Percentiles rank a stretch among this genome's conserved stretches.
These are phyloP conservation scores for Cardamine resedifolia DNA, from an alignment of 345 rosid genomes.

Conservation along the genomic window DNA sequence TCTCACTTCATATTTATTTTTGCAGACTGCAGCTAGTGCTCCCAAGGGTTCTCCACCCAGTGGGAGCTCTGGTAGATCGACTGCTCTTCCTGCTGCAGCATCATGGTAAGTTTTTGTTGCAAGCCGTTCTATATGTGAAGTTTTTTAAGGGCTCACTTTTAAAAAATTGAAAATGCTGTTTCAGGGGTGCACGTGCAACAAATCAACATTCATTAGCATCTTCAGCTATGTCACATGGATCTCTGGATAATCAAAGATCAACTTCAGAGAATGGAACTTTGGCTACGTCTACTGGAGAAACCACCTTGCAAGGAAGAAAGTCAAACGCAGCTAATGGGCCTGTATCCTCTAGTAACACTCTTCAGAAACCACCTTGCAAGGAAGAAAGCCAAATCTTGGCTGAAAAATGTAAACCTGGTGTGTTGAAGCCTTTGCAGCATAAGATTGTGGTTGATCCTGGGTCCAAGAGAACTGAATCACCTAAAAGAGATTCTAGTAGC, in stretches of 20 bases:
- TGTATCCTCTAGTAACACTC: conserved; percentile 17
- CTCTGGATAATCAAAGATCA: conserved; percentile 45
- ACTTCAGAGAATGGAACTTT: conserved; percentile 37
- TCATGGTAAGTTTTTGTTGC: conserved; percentile 57
- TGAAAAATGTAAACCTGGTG: conserved; percentile 13
- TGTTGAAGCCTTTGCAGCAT: conserved; percentile 23
- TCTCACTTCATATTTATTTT: conserved; percentile 17
- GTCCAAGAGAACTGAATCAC: conserved; percentile 32
- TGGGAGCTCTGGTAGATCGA: conserved; percentile 56
- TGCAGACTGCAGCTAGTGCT: conserved; percentile 43
- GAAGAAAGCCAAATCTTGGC: conserved; percentile 28
- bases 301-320: too few relatives aligned
- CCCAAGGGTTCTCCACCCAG: conserved; percentile 62
- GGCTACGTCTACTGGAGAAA: conserved; percentile 41
- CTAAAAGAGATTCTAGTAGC: conserved; percentile 21
- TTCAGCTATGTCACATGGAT: conserved; percentile 50
- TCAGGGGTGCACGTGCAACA: conserved; percentile 61
- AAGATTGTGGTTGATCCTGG: conserved; percentile 16
- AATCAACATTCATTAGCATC: conserved; percentile 41
- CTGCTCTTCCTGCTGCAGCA: conserved; percentile 82
- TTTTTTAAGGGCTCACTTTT: background rate
- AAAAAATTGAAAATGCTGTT: background rate
- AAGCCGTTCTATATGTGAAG: background rate
- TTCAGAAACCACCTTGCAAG: conserved; percentile 37
- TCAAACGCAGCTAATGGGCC: conserved; percentile 33